Base-by-base conservation (phyloP, 495 filamentous ascomycete species). In the Neurospora cerealis region DNA sequence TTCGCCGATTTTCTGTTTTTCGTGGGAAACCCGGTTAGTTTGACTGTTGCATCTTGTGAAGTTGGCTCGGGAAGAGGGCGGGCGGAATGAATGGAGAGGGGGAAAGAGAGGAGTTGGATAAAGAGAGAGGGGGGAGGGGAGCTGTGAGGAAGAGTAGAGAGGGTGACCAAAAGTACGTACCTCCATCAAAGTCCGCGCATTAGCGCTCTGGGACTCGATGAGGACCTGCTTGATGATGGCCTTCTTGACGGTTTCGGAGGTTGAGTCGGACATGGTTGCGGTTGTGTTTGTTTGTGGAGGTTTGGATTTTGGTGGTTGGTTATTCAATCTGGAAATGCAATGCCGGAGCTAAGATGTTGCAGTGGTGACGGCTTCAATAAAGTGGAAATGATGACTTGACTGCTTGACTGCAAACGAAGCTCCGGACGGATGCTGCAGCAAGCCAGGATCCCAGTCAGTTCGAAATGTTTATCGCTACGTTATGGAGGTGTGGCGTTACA, bases 1-100 rank as follows among this genome's bases (percentile, higher is more conserved):
- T 80, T 95, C 90, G 87, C 98, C 97, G 82, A 98, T 87, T 91
- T 94, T 97, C 96, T 98, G 76, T 42, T 38, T 9, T 38, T 38
- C 38, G 38, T 39, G 9, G 2, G 37, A 10, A 8, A 8, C 37
- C 37, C 37, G 9, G 38, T 39, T 11, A 39, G 38, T 4, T 4
- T 39, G 9, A 9, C 38, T 9, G 38, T 39, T 39, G 38, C 1
- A 39, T 39, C 24, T 28, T 28, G 24, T 28, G 24, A 39, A 39
- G 38, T 9, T 39, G 37, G 37, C 37, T 38, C 8, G 38, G 10
- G 9, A 39, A 9, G 24, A 28, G 24, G 24, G 24, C 24, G 24
- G 24, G 24, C 24, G 10, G 9, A 39, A 9, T 34, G 32, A 34
- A 4, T 34, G 38, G 10, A 39, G 38, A 10, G 37, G 40, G 17